Percentiles rank a stretch among this genome's conserved stretches.
Evolutionary conservation across 2,329 filamentous ascomycete species (phyloP).

Genomic region (Arachnopeziza araneosa): DNA sequence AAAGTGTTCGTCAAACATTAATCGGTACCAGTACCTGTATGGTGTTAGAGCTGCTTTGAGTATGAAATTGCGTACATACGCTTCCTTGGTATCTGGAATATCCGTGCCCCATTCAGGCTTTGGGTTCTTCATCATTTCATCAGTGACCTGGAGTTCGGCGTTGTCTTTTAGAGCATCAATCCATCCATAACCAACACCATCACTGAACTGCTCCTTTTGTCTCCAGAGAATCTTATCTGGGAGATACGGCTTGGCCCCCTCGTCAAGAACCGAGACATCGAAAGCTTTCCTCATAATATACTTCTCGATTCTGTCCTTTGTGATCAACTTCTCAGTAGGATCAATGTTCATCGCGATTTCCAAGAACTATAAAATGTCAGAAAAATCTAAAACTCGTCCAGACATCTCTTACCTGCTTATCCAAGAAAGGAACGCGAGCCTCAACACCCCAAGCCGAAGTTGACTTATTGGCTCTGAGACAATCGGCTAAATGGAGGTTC

Average conservation of each 20-base stretch:
- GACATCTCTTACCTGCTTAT: constrained; percentile 64
- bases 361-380: constrained; percentile 59
- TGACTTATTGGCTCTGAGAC: constrained; percentile 97
- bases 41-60: constrained; percentile 6
- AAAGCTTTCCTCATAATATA: constrained; percentile 98
- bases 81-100: constrained; percentile 94
- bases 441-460: constrained; percentile 97
- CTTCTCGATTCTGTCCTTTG: constrained; percentile 70
- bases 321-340: constrained; percentile 93
- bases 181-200: constrained; percentile 98
- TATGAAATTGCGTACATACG: constrained; percentile 46
- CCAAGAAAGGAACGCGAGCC: constrained; percentile 94
- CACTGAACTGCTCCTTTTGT: constrained; percentile 99
- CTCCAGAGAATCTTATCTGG: constrained; percentile 94
- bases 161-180: constrained; percentile 96
- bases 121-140: constrained; percentile 98
- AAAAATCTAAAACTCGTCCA: neutral
- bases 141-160: constrained; percentile 81
- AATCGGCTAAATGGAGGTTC: constrained; percentile 95
- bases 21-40: constrained; percentile 85
- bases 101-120: constrained; percentile 94
- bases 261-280: constrained; percentile 77
- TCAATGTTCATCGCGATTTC: constrained; percentile 91
- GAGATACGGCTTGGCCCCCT: constrained; percentile 76
- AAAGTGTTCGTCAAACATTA: constrained; percentile 99